These are phyloP conservation scores for Pulveroboletus sp. DNA, from an alignment of 768 basidiomycete genomes.

Conservation along the genomic window DNA sequence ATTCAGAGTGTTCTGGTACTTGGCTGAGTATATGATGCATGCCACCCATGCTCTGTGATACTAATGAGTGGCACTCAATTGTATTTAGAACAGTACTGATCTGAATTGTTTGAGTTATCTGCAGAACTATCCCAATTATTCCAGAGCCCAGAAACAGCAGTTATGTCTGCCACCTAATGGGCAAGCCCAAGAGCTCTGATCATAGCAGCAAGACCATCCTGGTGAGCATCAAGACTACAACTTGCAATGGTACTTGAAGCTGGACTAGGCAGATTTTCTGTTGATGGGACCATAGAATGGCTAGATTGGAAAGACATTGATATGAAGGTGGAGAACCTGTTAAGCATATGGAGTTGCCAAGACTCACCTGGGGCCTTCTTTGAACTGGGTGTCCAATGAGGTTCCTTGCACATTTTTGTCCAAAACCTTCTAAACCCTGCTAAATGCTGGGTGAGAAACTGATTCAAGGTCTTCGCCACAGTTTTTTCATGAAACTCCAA, in stretches of 20 bases:
- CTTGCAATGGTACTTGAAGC: slow-evolving; percentile 1
- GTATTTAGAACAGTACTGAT: neutral
- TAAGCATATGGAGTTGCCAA: neutral
- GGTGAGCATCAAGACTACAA: neutral
- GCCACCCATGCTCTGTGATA: slow-evolving; percentile 7
- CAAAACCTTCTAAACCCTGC: slow-evolving; percentile 5
- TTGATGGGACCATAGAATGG: neutral
- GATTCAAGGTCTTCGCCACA: slow-evolving; percentile 12
- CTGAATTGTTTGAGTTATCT: slow-evolving; percentile 2
- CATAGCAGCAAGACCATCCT: neutral
- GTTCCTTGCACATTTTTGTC: slow-evolving; percentile 1
- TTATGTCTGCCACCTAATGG: slow-evolving; percentile 8
- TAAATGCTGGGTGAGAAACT: neutral
- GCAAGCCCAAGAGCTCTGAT: slow-evolving; percentile 5
- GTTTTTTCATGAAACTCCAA: slow-evolving; percentile 10
- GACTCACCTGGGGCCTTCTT: neutral
- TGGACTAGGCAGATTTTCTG: neutral
- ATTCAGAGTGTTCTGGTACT: slow-evolving; percentile 11
- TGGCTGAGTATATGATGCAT: slow-evolving; percentile 10
- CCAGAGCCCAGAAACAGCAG: slow-evolving; percentile 3
- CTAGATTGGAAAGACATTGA: neutral
- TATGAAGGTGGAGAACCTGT: neutral
- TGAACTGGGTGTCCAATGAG: neutral
- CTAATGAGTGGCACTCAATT: neutral
- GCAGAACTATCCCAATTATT: slow-evolving; percentile 8